Evolutionary conservation across 1,284 basidiomycete species (phyloP), one percentile per base, ranked within the genome.

Genomic region (Papiliotrema nemorosa): DNA sequence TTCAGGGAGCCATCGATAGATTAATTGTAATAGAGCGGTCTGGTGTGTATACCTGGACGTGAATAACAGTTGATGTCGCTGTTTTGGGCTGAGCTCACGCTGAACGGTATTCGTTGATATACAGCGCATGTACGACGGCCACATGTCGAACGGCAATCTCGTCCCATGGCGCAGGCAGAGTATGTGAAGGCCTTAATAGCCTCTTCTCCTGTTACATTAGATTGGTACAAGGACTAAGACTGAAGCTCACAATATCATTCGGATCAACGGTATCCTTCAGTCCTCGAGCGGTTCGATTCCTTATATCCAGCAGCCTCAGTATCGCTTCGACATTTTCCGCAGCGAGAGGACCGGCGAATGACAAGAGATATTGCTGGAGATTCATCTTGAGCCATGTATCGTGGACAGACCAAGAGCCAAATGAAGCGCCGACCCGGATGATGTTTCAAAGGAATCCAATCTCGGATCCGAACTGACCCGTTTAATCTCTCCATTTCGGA

Each of bases 1-100:
- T 48, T 81, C 81, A 20, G 80, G 78, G 55, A 92, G 85, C 75
- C 83, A 91, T 16, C 85, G 81, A 53, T 84, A 81, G 75, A 91
- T 90, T 7, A 83, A 73, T 25, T 86, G 87, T 41, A 72, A 49
- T 2, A 70, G 52, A 7, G 62, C 54, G 36, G 59, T 59, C 49
- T 74, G 72, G 46, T 71, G 70, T 5, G 54, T 49, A 50, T 72
- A 71, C 16, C 68, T 70, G 33, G 16, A 14, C 16, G 24, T 14
- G 14, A 39, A 18, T 24, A 34, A 33, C 26, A 39, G 29, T 39
- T 44, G 35, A 31, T 16, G 27, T 41, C 3, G 14, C n/a, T 26
- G 21, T 12, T 18, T 18, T 20, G 39, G 14, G 12, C 3, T 20
- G 47, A 37, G 35, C 68, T 64, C 50, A 72, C 60, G 72, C 72